Conservation (phyloP, 345 rosid genomes). For the Eutrema japonicum region DNA sequence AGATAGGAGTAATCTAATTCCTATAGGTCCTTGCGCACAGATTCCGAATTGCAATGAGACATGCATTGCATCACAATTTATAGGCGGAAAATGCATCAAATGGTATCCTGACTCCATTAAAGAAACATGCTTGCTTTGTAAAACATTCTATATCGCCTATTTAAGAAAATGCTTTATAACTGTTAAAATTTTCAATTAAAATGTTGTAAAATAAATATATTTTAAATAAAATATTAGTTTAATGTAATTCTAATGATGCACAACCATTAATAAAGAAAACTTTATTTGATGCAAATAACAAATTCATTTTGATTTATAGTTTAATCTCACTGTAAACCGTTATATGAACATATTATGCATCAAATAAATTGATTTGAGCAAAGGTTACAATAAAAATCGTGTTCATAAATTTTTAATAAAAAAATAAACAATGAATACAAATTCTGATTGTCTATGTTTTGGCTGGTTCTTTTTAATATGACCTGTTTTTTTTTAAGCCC, state of each 20-base stretch:
- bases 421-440: neutral
- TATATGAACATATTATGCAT: neutral
- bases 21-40: slow-evolving; percentile 33
- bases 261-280: neutral
- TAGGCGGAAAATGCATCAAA: slow-evolving; percentile 34
- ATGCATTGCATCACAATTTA: slow-evolving; percentile 32
- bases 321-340: no score
- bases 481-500: no score
- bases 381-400: neutral
- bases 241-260: neutral
- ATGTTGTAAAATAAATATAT: neutral
- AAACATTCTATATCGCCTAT: neutral
- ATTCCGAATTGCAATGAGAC: slow-evolving; percentile 32
- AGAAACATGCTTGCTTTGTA: slow-evolving; percentile 30
- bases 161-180: neutral
- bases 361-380: neutral
- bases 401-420: no score
- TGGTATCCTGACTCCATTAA: slow-evolving; percentile 24
- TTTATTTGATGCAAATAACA: neutral
- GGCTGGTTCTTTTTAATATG: no score
- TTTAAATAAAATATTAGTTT: neutral
- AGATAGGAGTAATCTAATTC: slow-evolving; percentile 34
- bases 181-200: neutral
- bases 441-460: neutral
- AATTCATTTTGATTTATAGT: neutral